Conservation (phyloP, 805 yeast genomes). For the Tanozyma kutaoensis region DNA sequence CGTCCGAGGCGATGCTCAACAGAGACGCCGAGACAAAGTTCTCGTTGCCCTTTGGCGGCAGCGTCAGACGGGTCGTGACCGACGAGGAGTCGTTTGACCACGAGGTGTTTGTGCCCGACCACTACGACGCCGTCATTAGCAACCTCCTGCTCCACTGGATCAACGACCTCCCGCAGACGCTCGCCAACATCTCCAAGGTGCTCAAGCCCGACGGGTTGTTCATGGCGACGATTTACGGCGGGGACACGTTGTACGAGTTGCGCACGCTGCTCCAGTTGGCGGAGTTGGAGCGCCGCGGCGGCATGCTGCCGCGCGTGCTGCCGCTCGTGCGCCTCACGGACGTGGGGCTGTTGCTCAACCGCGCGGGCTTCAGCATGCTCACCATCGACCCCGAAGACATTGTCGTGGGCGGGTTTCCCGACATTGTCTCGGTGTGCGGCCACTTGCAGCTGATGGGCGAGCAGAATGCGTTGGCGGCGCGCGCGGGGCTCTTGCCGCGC, state of each 20-base stretch:
- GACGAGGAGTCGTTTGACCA: constrained; percentile 57
- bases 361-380: constrained; percentile 66
- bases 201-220: constrained; percentile 74
- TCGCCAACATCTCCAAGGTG: constrained; percentile 40
- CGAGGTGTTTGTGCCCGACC: constrained; percentile 11
- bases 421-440: constrained; percentile 47
- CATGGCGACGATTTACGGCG: constrained; percentile 71
- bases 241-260: constrained; percentile 74
- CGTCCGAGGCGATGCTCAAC: constrained; percentile 36
- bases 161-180: constrained; percentile 63
- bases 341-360: constrained; percentile 57
- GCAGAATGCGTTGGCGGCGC: constrained; percentile 52
- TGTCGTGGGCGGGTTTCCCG: constrained; percentile 64
- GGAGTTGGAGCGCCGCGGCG: constrained; percentile 67
- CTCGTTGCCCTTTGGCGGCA: constrained; percentile 28
- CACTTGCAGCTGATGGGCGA: constrained; percentile 81
- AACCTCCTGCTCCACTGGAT: constrained; percentile 76
- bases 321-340: constrained; percentile 74
- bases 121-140: constrained; percentile 60
- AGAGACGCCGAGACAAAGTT: constrained; percentile 32
- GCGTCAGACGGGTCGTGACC: constrained; percentile 36
- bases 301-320: constrained; percentile 68
- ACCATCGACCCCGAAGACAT: constrained; percentile 80
- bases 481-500: constrained; percentile 25
- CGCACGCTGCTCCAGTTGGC: constrained; percentile 73